Percentiles rank a stretch among this genome's conserved stretches.
Conservation (phyloP, 78 protist species). For the Bigelowiella natans region DNA sequence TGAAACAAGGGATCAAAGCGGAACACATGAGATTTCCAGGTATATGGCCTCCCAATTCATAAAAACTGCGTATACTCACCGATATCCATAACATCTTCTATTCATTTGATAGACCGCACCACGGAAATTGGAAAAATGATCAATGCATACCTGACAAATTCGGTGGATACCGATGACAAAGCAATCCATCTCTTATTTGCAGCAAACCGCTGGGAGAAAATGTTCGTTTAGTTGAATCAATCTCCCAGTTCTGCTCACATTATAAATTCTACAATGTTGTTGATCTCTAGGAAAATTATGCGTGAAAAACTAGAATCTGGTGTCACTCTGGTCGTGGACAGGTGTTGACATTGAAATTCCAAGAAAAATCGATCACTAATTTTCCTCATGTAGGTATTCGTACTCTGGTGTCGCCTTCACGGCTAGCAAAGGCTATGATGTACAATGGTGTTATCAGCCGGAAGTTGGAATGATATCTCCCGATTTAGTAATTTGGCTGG, state of each 20-base stretch:
- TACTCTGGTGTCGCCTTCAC: neutral
- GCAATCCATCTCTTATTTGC: conserved; percentile 19
- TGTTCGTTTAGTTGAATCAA: too few species aligned
- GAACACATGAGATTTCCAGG: conserved; percentile 3
- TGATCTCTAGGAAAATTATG: neutral
- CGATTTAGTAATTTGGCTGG: neutral
- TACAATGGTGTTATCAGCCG: neutral
- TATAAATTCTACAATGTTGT: too few species aligned
- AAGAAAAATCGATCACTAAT: too few species aligned
- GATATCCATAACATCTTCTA: too few species aligned
- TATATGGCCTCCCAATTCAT: neutral
- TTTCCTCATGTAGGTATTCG: neutral
- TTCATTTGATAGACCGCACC: neutral
- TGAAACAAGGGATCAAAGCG: neutral
- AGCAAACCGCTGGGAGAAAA: conserved; percentile 10
- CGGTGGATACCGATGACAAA: neutral
- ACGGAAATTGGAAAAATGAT: conserved; percentile 14
- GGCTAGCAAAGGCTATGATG: neutral
- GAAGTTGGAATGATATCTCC: conserved; percentile 8
- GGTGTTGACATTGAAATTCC: too few species aligned
- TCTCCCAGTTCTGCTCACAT: too few species aligned
- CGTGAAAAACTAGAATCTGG: neutral
- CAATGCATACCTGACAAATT: conserved; percentile 9
- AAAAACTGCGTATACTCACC: too few species aligned
- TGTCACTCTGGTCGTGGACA: neutral